phyloP scores from a whole-genome alignment of 2,329 filamentous ascomycete species.

The Rosellinia necatrix region DNA sequence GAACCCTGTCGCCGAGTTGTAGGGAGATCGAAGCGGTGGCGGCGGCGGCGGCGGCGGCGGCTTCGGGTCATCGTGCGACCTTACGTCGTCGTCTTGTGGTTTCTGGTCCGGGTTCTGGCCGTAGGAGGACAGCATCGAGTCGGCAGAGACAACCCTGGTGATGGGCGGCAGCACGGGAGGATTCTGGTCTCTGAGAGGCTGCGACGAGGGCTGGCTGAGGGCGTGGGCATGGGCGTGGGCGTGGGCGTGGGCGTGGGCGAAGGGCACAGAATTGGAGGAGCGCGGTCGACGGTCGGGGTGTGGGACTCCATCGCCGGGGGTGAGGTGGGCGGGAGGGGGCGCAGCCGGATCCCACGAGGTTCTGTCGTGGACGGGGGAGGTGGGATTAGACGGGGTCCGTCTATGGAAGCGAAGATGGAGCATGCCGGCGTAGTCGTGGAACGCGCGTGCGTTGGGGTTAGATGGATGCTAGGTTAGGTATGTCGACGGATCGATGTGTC shows the following conservation, averaged over 20 bases:
- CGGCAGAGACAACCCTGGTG: constrained; percentile 51
- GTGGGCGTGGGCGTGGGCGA: constrained; percentile 40
- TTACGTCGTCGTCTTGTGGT: constrained; percentile 5
- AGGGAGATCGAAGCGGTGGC: constrained; percentile 41
- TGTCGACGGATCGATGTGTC: too few species aligned
- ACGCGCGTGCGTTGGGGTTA: too few species aligned
- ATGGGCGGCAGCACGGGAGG: constrained; percentile 51
- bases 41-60: constrained; percentile 41
- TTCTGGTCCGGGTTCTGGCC: constrained; percentile 15
- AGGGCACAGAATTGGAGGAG: constrained; percentile 35
- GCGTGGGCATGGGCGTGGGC: constrained; percentile 39
- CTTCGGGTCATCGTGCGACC: constrained; percentile 31
- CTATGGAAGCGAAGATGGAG: constrained; percentile 63
- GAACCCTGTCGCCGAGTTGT: constrained; percentile 52
- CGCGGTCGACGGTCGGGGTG: constrained; percentile 51
- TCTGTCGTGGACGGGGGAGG: constrained; percentile 57
- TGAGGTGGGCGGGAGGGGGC: constrained; percentile 48
- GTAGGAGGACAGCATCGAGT: constrained; percentile 38
- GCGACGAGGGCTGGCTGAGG: constrained; percentile 46
- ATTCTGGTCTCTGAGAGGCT: constrained; percentile 37
- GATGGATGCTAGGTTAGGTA: too few species aligned
- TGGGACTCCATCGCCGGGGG: constrained; percentile 49
- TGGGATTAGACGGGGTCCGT: constrained; percentile 59
- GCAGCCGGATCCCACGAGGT: constrained; percentile 46
- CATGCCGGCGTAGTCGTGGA: constrained; percentile 43